phyloP scores from a whole-genome alignment of 257 asterid genomes.

The Echites panduratus region DNA sequence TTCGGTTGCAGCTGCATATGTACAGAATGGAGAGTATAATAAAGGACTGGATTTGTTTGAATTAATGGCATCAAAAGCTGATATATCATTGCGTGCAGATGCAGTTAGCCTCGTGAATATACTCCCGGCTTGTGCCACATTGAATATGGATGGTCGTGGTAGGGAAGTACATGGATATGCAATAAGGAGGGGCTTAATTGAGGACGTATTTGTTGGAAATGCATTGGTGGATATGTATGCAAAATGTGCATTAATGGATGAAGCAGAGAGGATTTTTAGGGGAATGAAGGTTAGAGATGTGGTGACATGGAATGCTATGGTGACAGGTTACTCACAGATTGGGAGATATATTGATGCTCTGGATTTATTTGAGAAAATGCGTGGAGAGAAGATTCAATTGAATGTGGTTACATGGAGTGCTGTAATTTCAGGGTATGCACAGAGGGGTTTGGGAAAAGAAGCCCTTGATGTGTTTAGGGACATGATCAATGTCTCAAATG shows the following conservation, averaged over 20 bases:
- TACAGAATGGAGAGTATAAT: slow-evolving; percentile 37
- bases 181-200: slow-evolving; percentile 44
- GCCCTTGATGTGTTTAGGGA: slow-evolving; percentile 65
- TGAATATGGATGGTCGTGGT: slow-evolving; percentile 43
- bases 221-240: slow-evolving; percentile 84
- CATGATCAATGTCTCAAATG: slow-evolving; percentile 60
- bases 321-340: slow-evolving; percentile 73
- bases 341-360: slow-evolving; percentile 64
- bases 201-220: slow-evolving; percentile 70
- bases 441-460: slow-evolving; percentile 76
- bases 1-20: slow-evolving; percentile 54
- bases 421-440: slow-evolving; percentile 82
- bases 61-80: slow-evolving; percentile 39
- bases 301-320: slow-evolving; percentile 86
- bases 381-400: slow-evolving; percentile 42
- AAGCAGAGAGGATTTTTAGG: slow-evolving; percentile 60
- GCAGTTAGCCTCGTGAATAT: slow-evolving; percentile 77
- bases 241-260: slow-evolving; percentile 60
- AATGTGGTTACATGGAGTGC: slow-evolving; percentile 94
- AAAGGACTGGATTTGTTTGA: slow-evolving; percentile 46
- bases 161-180: slow-evolving; percentile 66
- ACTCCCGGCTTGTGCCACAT: slow-evolving; percentile 66
- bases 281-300: slow-evolving; percentile 74
- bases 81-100: slow-evolving; percentile 41
- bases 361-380: slow-evolving; percentile 62